A percentile compares a stretch with the other conserved stretches of the same genome.
Evolutionary conservation across 768 basidiomycete genomes (phyloP).

Genomic region (Amanita phalloides): DNA sequence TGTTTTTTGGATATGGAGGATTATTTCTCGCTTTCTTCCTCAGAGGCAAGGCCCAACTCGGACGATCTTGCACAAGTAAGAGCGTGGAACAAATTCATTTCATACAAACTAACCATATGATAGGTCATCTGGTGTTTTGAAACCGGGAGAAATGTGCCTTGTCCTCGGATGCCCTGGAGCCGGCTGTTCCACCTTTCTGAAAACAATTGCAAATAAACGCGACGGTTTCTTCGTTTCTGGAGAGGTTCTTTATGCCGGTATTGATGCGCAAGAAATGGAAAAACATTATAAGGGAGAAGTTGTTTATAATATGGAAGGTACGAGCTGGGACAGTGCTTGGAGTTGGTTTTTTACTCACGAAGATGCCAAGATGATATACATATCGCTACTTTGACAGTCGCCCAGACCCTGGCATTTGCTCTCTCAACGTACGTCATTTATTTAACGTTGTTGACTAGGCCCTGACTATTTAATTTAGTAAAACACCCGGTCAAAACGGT

Average conservation of each 20-base stretch:
- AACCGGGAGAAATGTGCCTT: conserved; percentile 81
- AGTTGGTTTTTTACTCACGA: background rate
- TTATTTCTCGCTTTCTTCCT: conserved; percentile 29
- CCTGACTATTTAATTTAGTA: conserved; percentile 18
- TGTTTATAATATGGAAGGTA: conserved; percentile 69
- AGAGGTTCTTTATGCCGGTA: conserved; percentile 76
- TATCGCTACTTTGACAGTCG: conserved; percentile 72
- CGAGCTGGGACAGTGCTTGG: background rate
- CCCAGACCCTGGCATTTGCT: conserved; percentile 64
- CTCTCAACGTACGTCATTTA: conserved; percentile 37
- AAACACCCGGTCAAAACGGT: conserved; percentile 65
- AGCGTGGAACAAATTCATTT: background rate
- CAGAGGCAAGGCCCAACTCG: conserved; percentile 27
- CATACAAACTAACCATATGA: background rate
- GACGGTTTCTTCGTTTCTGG: conserved; percentile 58
- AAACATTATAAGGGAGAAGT: conserved; percentile 73
- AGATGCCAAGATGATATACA: conserved; percentile 58
- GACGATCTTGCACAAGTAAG: conserved; percentile 51
- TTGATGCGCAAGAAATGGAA: conserved; percentile 63
- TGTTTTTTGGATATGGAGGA: conserved; percentile 33
- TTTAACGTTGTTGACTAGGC: background rate
- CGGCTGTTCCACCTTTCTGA: conserved; percentile 83
- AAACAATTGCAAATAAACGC: conserved; percentile 70
- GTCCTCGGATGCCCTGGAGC: conserved; percentile 77
- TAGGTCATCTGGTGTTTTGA: conserved; percentile 57